Evolutionary conservation across 306 rosid genomes (phyloP), one percentile per base, ranked within the genome.

Genomic region (Vicia villosa): DNA sequence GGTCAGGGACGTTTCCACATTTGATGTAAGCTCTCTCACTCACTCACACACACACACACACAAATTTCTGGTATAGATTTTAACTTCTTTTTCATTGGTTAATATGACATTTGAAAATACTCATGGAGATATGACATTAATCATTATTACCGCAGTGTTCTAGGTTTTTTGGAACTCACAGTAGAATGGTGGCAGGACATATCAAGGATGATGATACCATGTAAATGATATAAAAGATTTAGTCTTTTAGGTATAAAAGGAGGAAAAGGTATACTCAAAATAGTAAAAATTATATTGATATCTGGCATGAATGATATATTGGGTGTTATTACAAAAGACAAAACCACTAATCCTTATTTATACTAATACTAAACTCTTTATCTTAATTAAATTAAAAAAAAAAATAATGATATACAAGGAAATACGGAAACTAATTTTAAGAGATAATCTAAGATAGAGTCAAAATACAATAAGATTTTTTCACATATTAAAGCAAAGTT

Each of bases 281-380:
- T 43, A 43, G 4, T 12, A 49, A 49, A 47, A 49, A 49, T 8
- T 7, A 49, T 49, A 49, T 49, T 8, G 55, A 49, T 17, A 49
- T 17, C 16, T 34, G 28, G 36, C 21, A 24, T 0, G 10, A 34
- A 34, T 34, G 38, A 34, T 54, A 22, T 21, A 54, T 54, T 24
- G 60, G 60, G 60, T 54, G 60, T 54, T 22, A 54, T 54, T 54
- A 10, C 59, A 54, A 22, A 54, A 24, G 8, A 50, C 30, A 54
- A 22, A 49, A 10, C 5, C 5, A 34, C 38, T 34, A 8, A 34
- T 49, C 55, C 55, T 45, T 14, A 49, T 16, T 49, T 12, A 21
- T 52, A 52, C 34, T 12, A 21, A 52, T 20, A 28, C 5, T 13
- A 5, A 5, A 26, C 40, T 56, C 37, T 37, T 6, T 13, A 56